A percentile compares a stretch with the other conserved stretches of the same genome.
Conservation (phyloP, 176 grass and related monocot genomes). For the Elaeis guineensis region DNA sequence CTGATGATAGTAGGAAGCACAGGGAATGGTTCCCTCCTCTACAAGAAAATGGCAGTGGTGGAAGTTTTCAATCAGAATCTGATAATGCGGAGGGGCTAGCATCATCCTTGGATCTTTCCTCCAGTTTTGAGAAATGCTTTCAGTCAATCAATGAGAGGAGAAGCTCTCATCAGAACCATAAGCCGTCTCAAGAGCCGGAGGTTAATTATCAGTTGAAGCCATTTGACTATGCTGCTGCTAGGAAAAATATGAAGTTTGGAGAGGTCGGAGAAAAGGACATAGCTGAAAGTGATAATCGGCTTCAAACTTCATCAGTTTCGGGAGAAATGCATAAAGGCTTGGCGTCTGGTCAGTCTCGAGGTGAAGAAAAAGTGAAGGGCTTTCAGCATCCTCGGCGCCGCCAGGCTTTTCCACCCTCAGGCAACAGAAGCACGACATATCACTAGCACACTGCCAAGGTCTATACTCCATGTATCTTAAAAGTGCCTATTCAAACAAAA, state of each 20-base stretch:
- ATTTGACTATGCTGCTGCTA: constrained; percentile 66
- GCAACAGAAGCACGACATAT: constrained; percentile 49
- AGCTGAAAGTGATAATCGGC: constrained; percentile 30
- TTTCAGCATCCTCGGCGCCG: constrained; percentile 27
- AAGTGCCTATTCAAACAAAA: too few relatives aligned
- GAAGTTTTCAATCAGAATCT: neutral
- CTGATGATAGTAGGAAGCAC: neutral
- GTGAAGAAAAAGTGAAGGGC: constrained; percentile 20
- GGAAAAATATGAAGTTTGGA: constrained; percentile 46
- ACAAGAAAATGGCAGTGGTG: neutral
- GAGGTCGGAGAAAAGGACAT: constrained; percentile 23
- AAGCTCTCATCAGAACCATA: constrained; percentile 27
- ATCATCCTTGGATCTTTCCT: constrained; percentile 19
- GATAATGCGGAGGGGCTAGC: neutral
- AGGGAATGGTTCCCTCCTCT: neutral
- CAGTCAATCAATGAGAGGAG: constrained; percentile 46
- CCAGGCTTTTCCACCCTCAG: constrained; percentile 42
- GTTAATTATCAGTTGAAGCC: constrained; percentile 33
- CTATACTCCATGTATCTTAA: too few relatives aligned
- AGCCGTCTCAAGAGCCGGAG: constrained; percentile 26
- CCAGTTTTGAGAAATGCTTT: constrained; percentile 42
- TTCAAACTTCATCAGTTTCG: constrained; percentile 10
- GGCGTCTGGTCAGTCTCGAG: constrained; percentile 13
- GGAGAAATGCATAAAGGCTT: constrained; percentile 3
- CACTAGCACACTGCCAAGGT: constrained; percentile 8